These are phyloP conservation scores for Vinca major DNA, from an alignment of 305 asterid genomes.

Conservation along the genomic window DNA sequence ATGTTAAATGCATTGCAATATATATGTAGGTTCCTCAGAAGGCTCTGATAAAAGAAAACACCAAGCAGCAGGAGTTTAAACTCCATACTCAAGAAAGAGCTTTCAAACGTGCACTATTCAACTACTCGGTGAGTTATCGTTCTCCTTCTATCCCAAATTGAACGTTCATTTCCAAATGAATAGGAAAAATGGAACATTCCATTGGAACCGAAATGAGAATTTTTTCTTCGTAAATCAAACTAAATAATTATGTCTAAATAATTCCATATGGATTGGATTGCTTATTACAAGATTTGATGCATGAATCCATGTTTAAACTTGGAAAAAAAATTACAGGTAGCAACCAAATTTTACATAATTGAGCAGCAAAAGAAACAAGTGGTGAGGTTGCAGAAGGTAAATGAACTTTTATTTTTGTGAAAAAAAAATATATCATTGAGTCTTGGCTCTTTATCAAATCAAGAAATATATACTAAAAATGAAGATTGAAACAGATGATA, in stretches of 20 bases:
- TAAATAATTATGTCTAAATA: neutral
- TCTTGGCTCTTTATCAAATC: neutral
- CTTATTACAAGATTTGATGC: neutral
- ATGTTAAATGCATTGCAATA: neutral
- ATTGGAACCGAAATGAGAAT: no score
- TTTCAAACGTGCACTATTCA: slow-evolving; percentile 53
- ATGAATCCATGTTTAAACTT: neutral
- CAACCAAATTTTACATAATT: slow-evolving; percentile 47
- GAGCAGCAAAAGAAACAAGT: slow-evolving; percentile 58
- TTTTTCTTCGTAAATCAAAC: neutral
- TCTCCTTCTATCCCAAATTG: no score
- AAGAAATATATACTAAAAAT: neutral
- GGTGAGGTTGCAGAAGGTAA: slow-evolving; percentile 64
- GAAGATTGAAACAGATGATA: slow-evolving; percentile 34
- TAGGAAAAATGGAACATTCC: no score
- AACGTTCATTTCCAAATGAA: no score
- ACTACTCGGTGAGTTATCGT: slow-evolving; percentile 42
- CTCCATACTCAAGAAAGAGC: slow-evolving; percentile 82
- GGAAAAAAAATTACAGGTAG: slow-evolving; percentile 33
- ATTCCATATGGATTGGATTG: neutral
- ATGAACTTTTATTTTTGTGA: no score
- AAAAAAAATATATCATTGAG: neutral
- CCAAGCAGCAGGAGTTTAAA: slow-evolving; percentile 49
- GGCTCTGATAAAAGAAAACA: slow-evolving; percentile 45
- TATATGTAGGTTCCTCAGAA: slow-evolving; percentile 25